A percentile compares a stretch with the other conserved stretches of the same genome.
phyloP scores from a whole-genome alignment of 192 early-diverging fungal genomes.

The Coemansia sp. region DNA sequence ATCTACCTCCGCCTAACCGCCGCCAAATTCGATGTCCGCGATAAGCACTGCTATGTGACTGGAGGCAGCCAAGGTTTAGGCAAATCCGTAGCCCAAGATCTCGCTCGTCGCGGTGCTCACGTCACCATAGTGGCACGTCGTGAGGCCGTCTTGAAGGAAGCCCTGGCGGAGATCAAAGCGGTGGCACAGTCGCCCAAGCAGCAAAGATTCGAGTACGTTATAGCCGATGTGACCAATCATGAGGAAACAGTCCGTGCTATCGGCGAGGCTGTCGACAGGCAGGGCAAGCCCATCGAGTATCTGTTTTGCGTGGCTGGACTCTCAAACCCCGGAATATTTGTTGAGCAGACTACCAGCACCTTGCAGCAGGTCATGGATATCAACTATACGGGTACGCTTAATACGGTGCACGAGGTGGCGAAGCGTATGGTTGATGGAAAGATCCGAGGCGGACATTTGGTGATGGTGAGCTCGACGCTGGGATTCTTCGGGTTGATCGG shows the following conservation, averaged over 20 bases:
- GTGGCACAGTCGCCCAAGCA: constrained; percentile 36
- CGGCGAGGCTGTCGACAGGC: constrained; percentile 59
- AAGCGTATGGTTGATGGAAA: constrained; percentile 63
- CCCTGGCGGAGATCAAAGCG: constrained; percentile 63
- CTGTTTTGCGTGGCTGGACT: constrained; percentile 43
- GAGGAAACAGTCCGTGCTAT: constrained; percentile 62
- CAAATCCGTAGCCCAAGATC: constrained; percentile 64
- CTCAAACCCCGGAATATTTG: constrained; percentile 67
- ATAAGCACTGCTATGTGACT: constrained; percentile 74
- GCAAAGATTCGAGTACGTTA: constrained; percentile 58
- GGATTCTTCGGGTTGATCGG: constrained; percentile 74
- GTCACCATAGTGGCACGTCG: constrained; percentile 70
- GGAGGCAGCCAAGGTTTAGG: constrained; percentile 79
- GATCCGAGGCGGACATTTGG: constrained; percentile 64
- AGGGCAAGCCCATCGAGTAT: constrained; percentile 61
- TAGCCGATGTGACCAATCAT: constrained; percentile 66
- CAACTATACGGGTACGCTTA: constrained; percentile 72
- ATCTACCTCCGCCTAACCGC: constrained; percentile 26
- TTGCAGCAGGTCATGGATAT: constrained; percentile 64
- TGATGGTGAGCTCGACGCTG: constrained; percentile 70
- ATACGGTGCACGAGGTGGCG: constrained; percentile 68
- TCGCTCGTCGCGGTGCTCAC: constrained; percentile 71
- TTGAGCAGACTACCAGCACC: constrained; percentile 63
- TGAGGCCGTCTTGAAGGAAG: constrained; percentile 51
- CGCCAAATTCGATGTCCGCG: constrained; percentile 43